Evolutionary conservation across 305 asterid genomes (phyloP).

Genomic region (Solanum hybrid): DNA sequence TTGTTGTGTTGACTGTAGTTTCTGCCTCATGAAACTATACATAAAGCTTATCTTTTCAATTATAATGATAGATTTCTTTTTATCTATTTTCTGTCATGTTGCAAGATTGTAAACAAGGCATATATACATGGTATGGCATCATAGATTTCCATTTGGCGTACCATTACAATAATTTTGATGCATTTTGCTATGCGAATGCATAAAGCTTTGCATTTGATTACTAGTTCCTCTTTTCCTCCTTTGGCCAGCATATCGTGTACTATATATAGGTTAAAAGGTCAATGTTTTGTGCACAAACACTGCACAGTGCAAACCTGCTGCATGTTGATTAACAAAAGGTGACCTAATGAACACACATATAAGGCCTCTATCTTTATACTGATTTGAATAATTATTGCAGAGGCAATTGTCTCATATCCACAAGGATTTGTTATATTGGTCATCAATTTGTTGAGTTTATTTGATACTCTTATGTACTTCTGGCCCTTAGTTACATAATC

Average conservation of each 20-base stretch:
- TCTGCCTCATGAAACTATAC: not conserved
- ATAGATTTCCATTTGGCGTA: not conserved
- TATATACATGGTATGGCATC: not conserved
- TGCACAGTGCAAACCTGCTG: not conserved
- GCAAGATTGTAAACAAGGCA: not conserved
- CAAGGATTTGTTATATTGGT: not conserved
- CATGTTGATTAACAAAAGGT: not conserved
- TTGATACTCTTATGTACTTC: not conserved
- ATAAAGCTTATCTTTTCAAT: not conserved
- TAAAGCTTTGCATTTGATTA: not conserved
- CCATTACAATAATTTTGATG: not conserved
- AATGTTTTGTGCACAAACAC: not conserved
- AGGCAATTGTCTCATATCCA: not conserved
- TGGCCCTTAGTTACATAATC: not conserved
- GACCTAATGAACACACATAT: not conserved
- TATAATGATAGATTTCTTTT: not conserved
- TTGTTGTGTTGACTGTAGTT: not conserved
- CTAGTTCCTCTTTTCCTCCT: not conserved
- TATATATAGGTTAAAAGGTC: not conserved
- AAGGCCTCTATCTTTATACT: not conserved
- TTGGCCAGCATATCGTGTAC: not conserved
- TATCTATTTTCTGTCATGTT: not conserved
- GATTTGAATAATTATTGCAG: not conserved
- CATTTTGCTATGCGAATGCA: not conserved
- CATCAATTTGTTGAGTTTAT: not conserved